These are phyloP conservation scores for Knoxdaviesia proteae DNA, from an alignment of 2,329 filamentous ascomycete species.

Conservation along the genomic window DNA sequence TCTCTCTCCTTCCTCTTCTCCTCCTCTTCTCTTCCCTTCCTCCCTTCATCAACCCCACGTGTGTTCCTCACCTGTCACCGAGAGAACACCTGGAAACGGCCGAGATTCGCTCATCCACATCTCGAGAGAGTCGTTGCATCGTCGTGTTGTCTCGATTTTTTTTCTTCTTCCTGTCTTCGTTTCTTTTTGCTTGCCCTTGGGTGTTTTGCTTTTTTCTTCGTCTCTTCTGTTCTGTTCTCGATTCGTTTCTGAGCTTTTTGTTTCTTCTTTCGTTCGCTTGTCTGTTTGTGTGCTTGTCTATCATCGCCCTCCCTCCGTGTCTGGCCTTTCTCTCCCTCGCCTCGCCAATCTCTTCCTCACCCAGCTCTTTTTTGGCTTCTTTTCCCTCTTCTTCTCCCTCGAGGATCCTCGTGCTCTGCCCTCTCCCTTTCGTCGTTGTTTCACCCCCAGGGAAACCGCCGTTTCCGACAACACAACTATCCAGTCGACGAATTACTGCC, in stretches of 20 bases:
- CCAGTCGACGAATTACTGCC: too few species aligned
- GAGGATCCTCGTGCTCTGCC: not conserved
- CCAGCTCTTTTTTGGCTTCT: not conserved
- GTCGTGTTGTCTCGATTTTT: too few species aligned
- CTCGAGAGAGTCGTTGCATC: too few species aligned
- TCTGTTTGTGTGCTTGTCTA: not conserved
- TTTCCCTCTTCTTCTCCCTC: not conserved
- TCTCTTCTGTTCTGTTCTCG: not conserved
- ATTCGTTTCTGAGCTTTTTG: not conserved
- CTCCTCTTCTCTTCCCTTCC: too few species aligned
- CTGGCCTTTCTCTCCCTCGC: not conserved
- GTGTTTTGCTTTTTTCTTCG: not conserved
- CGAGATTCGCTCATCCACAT: too few species aligned
- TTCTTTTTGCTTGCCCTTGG: not conserved
- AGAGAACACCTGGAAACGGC: too few species aligned
- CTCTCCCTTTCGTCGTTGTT: not conserved
- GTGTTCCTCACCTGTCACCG: too few species aligned
- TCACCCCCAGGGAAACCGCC: too few species aligned
- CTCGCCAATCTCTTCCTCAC: conserved; percentile 1
- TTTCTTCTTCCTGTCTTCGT: too few species aligned
- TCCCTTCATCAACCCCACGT: too few species aligned
- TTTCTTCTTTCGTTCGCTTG: not conserved
- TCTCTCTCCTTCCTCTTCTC: too few species aligned
- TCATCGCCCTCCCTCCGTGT: not conserved
- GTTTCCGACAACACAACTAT: too few species aligned